These are phyloP conservation scores for Teratosphaeria viscida DNA, from an alignment of 2,329 filamentous ascomycete genomes.

Conservation along the genomic window DNA sequence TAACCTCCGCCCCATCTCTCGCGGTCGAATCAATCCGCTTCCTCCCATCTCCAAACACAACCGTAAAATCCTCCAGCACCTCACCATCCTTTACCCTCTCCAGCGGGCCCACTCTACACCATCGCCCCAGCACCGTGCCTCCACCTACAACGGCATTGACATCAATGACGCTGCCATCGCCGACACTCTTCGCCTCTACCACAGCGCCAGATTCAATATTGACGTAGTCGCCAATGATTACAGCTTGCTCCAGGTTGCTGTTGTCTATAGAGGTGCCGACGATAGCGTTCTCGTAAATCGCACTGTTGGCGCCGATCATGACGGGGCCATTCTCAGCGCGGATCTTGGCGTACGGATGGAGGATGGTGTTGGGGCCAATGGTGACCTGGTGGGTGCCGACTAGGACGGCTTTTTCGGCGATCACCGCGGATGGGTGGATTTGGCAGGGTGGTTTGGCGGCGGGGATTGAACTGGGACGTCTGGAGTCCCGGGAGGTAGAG, in stretches of 20 bases:
- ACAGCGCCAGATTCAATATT: slow-evolving; percentile 34
- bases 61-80: slow-evolving; percentile 35
- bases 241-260: slow-evolving; percentile 15
- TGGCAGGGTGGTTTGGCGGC: slow-evolving; percentile 25
- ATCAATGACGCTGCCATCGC: slow-evolving; percentile 21
- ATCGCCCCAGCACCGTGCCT: slow-evolving; percentile 37
- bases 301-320: slow-evolving; percentile 45
- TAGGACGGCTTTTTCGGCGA: slow-evolving; percentile 38
- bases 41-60: slow-evolving; percentile 32
- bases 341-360: slow-evolving; percentile 69
- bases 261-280: slow-evolving; percentile 18
- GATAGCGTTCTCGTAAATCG: slow-evolving; percentile 58
- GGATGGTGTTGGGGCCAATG: slow-evolving; percentile 63
- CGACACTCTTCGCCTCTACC: slow-evolving; percentile 25
- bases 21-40: slow-evolving; percentile 31
- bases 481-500: background rate
- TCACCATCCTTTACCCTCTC: slow-evolving; percentile 27
- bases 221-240: slow-evolving; percentile 32
- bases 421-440: slow-evolving; percentile 37
- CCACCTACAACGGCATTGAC: slow-evolving; percentile 22
- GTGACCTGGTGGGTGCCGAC: slow-evolving; percentile 70
- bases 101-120: slow-evolving; percentile 34
- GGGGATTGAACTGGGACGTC: background rate
- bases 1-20: slow-evolving; percentile 16
- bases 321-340: slow-evolving; percentile 33